phyloP scores from a whole-genome alignment of 192 early-diverging fungal species.

The Mortierella antarctica region DNA sequence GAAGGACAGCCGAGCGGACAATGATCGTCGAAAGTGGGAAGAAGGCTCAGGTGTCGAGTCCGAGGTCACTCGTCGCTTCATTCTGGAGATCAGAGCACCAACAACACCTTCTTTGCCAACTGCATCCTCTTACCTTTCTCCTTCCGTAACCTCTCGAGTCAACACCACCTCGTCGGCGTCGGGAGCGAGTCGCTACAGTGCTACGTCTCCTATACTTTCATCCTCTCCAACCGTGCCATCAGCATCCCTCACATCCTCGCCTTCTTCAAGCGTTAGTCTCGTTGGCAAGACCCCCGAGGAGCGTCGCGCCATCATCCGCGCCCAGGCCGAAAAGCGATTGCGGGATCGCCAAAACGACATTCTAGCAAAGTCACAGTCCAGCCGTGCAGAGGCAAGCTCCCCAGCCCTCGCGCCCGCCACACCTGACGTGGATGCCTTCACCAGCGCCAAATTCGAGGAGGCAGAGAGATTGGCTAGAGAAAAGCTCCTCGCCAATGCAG shows the following conservation, averaged over 20 bases:
- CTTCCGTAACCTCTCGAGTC: not conserved
- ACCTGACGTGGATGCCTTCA: conserved; percentile 43
- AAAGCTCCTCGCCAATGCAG: conserved; percentile 55
- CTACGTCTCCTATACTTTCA: not conserved
- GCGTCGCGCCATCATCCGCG: conserved; percentile 58
- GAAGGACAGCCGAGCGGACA: conserved; percentile 40
- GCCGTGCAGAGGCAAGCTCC: conserved; percentile 9
- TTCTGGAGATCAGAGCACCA: conserved; percentile 53
- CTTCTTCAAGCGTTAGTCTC: conserved; percentile 24
- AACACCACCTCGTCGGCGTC: not conserved
- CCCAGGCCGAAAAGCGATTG: conserved; percentile 61
- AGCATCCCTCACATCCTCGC: conserved; percentile 11
- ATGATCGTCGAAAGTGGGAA: conserved; percentile 55
- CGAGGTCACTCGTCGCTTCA: conserved; percentile 56
- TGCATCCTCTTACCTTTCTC: conserved; percentile 12
- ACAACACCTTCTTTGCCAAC: not conserved
- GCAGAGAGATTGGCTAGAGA: conserved; percentile 55
- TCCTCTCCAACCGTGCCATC: conserved; percentile 12
- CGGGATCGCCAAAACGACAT: conserved; percentile 57
- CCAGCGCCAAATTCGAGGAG: conserved; percentile 58
- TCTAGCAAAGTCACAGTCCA: conserved; percentile 25
- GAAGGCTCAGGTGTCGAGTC: conserved; percentile 57
- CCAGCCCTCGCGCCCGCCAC: conserved; percentile 36
- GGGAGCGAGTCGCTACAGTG: not conserved
- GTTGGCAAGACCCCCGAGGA: conserved; percentile 59